phyloP scores from a whole-genome alignment of 164 flowering plant species.

The Brasenia schreberi region DNA sequence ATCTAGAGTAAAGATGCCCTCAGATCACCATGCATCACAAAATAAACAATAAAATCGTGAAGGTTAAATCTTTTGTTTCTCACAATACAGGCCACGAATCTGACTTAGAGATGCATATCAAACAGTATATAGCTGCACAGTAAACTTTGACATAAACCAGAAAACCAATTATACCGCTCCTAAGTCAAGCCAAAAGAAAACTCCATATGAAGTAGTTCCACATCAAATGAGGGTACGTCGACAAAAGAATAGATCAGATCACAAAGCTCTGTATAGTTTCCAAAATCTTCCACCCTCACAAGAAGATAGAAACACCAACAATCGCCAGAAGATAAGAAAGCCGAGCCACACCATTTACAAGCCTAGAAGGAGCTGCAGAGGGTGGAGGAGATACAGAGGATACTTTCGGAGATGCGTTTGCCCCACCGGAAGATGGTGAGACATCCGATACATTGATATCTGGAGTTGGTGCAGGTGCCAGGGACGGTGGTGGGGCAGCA shows the following conservation, averaged over 20 bases:
- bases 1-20: no score
- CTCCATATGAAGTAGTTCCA: background rate
- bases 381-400: slow-evolving; percentile 7
- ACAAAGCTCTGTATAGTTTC: background rate
- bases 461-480: slow-evolving; percentile 79
- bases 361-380: slow-evolving; percentile 16
- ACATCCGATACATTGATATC: slow-evolving; percentile 40
- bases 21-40: no score
- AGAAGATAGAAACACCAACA: slow-evolving; percentile 14
- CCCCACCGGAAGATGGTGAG: slow-evolving; percentile 13
- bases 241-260: background rate
- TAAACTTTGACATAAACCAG: background rate
- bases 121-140: background rate
- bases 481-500: slow-evolving; percentile 54
- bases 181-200: background rate
- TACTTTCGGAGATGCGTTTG: slow-evolving; percentile 13
- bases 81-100: background rate
- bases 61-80: no score
- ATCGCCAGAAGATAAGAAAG: slow-evolving; percentile 26
- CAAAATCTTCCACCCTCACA: slow-evolving; percentile 10
- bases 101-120: background rate
- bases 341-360: slow-evolving; percentile 19
- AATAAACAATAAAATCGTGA: no score
- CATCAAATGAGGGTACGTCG: background rate
- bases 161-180: background rate